Percentiles rank a stretch among this genome's conserved stretches.
Conservation (phyloP, 108 stramenopile genomes). For the Cyclotella sp. region DNA sequence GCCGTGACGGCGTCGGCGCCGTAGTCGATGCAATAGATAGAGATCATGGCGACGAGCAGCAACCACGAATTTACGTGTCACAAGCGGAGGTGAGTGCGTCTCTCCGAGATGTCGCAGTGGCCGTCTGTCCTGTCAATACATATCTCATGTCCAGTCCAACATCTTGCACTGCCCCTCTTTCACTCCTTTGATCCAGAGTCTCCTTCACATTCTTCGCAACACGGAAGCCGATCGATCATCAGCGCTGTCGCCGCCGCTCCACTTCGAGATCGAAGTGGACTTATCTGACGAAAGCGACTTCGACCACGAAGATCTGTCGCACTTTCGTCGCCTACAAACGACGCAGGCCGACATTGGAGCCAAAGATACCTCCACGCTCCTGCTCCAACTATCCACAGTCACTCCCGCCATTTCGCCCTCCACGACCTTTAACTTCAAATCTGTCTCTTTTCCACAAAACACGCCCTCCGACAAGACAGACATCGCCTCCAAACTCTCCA, state of each 20-base stretch:
- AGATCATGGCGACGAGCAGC: no score
- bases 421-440: constrained; percentile 6
- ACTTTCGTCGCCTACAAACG: constrained; percentile 8
- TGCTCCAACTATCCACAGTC: constrained; percentile 7
- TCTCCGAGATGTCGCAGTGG: neutral
- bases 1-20: no score
- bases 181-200: neutral
- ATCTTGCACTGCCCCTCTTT: neutral
- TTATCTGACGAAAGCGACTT: neutral
- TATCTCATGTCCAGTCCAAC: neutral
- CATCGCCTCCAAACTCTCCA: neutral
- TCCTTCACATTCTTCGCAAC: constrained; percentile 5
- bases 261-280: constrained; percentile 15
- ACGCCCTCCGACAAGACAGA: neutral
- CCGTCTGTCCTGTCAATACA: neutral
- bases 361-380: neutral
- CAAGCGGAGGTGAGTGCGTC: no score
- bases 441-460: neutral
- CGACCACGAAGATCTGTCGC: constrained; percentile 4
- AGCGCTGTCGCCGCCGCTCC: constrained; percentile 5
- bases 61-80: no score
- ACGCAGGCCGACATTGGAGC: neutral
- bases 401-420: neutral
- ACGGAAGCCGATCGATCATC: constrained; percentile 5
- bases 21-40: no score